Conservation (phyloP, 2,329 filamentous ascomycete species). For the Hypoxylon rubiginosum region DNA sequence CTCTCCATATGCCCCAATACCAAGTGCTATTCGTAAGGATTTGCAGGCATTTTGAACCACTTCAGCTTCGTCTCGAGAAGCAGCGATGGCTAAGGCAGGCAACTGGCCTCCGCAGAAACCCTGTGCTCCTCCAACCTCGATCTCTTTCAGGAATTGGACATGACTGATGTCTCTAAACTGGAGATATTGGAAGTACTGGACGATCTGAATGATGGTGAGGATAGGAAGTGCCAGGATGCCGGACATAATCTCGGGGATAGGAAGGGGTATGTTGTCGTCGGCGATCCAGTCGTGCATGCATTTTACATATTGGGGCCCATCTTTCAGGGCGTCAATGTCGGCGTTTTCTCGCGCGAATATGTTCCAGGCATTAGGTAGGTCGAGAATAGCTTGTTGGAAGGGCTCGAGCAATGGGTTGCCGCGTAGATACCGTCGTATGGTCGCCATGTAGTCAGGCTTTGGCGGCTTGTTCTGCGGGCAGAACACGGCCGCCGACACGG, state of each 20-base stretch:
- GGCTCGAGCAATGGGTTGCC: conserved; percentile 10
- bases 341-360: conserved; percentile 9
- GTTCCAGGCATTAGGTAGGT: conserved; percentile 9
- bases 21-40: conserved; percentile 10
- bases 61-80: conserved; percentile 9
- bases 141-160: conserved; percentile 5
- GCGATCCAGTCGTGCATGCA: conserved; percentile 16
- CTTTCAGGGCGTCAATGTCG: conserved; percentile 11
- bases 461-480: conserved; percentile 17
- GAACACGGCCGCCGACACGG: conserved; percentile 9
- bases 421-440: conserved; percentile 8
- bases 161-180: conserved; percentile 10
- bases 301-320: conserved; percentile 12
- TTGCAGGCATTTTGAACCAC: conserved; percentile 15
- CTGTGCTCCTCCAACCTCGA: conserved; percentile 16
- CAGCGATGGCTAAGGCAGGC: conserved; percentile 15
- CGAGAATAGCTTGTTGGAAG: conserved; percentile 13
- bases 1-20: conserved; percentile 17
- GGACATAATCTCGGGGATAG: conserved; percentile 17
- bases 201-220: conserved; percentile 20
- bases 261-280: conserved; percentile 6
- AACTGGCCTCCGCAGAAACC: conserved; percentile 16
- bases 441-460: conserved; percentile 7
- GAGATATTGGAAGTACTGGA: conserved; percentile 21
- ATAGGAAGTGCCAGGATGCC: conserved; percentile 18